These are phyloP conservation scores for Chlorella vulgaris DNA, from an alignment of 139 green algal species.

Conservation along the genomic window DNA sequence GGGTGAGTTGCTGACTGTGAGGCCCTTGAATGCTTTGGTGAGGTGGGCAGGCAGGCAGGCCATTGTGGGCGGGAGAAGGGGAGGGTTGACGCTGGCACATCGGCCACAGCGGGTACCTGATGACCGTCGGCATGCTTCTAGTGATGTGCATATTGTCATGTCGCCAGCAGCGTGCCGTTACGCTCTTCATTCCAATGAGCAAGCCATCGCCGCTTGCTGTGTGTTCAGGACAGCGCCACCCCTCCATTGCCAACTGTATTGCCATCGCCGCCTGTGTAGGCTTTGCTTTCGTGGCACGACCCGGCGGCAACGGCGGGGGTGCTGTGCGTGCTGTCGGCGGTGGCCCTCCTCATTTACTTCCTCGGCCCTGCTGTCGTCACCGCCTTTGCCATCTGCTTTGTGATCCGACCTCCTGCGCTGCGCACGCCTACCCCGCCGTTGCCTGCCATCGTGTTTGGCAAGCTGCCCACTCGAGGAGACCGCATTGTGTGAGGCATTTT, in stretches of 20 bases:
- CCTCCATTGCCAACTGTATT: background rate
- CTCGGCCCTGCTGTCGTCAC: constrained; percentile 19
- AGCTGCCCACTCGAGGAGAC: constrained; percentile 32
- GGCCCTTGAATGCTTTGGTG: background rate
- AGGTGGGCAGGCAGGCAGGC: background rate
- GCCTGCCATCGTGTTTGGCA: constrained; percentile 28
- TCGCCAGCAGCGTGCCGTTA: too few species aligned
- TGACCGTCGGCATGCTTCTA: too few species aligned
- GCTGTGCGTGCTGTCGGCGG: background rate
- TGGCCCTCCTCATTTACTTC: constrained; percentile 21
- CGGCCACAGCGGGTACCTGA: too few species aligned
- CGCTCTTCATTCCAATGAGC: too few species aligned
- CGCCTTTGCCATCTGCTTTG: constrained; percentile 29
- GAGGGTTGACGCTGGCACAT: too few species aligned
- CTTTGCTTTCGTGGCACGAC: constrained; percentile 37
- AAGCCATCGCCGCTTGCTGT: background rate
- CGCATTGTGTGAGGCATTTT: constrained; percentile 33
- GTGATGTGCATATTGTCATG: too few species aligned
- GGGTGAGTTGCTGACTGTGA: background rate
- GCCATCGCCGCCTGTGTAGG: background rate
- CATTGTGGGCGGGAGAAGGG: background rate
- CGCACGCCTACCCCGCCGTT: constrained; percentile 36
- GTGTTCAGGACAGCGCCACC: background rate
- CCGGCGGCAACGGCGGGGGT: constrained; percentile 18
- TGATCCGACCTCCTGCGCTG: constrained; percentile 45